phyloP scores from a whole-genome alignment of 805 yeast genomes.

The Barnettozyma vustinii region DNA sequence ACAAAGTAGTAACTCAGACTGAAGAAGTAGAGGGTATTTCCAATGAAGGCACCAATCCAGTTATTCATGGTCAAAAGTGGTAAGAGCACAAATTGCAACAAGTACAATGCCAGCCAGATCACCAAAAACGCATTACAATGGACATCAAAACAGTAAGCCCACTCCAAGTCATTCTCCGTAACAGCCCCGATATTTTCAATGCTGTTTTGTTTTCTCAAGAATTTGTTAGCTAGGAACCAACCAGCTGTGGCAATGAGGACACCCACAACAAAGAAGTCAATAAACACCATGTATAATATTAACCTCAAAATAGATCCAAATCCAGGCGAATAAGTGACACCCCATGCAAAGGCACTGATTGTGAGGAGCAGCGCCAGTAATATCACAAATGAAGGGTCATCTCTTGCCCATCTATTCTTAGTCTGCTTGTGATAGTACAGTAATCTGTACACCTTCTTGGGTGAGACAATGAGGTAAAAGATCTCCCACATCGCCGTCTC shows the following conservation, averaged over 20 bases:
- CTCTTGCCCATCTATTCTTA: constrained; percentile 77
- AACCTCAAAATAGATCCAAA: constrained; percentile 56
- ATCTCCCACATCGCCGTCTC: constrained; percentile 95
- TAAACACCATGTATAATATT: constrained; percentile 74
- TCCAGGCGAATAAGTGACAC: constrained; percentile 69
- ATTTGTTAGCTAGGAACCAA: constrained; percentile 66
- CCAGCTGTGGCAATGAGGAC: constrained; percentile 60
- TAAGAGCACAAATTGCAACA: constrained; percentile 66
- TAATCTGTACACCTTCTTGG: constrained; percentile 76
- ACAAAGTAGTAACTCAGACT: constrained; percentile 73
- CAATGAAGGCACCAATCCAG: constrained; percentile 65
- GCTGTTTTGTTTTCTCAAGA: constrained; percentile 41
- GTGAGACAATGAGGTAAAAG: constrained; percentile 63
- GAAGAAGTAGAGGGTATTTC: constrained; percentile 71
- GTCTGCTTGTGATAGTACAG: constrained; percentile 80
- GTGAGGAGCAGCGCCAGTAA: constrained; percentile 61
- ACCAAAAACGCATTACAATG: constrained; percentile 87
- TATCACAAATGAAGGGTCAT: constrained; percentile 85
- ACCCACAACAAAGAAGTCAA: constrained; percentile 76
- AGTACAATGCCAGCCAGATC: constrained; percentile 71
- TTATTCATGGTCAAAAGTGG: constrained; percentile 65
- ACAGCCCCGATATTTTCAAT: constrained; percentile 25
- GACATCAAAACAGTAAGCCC: constrained; percentile 93
- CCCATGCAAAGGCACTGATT: constrained; percentile 86
- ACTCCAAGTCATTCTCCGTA: constrained; percentile 53